Evolutionary conservation across 495 filamentous ascomycete genomes (phyloP).

Genomic region (Immersiella caudata): DNA sequence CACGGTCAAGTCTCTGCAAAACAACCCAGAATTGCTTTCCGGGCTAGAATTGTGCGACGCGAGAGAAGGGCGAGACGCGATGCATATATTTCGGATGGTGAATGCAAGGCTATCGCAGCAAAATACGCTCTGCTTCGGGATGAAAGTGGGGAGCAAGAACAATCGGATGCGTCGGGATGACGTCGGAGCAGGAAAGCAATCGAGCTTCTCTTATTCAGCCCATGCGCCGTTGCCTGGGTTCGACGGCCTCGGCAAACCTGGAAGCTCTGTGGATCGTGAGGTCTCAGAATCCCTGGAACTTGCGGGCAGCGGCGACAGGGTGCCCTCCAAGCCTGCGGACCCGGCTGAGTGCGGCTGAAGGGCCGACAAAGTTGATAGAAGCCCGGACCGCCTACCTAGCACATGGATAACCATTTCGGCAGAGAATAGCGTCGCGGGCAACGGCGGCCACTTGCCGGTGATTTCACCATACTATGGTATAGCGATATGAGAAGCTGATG

Average conservation of each 20-base stretch:
- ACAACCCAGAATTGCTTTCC: no score
- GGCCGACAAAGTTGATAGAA: background rate
- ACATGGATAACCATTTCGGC: background rate
- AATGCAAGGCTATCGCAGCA: background rate
- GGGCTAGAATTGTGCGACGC: background rate
- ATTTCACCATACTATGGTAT: background rate
- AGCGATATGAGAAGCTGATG: background rate
- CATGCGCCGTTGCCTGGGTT: background rate
- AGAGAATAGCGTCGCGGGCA: background rate
- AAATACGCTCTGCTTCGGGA: background rate
- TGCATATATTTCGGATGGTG: background rate
- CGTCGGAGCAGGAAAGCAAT: background rate
- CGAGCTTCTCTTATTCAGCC: slow-evolving; percentile 1
- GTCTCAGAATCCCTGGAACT: background rate
- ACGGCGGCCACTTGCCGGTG: background rate
- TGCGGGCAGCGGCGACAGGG: background rate
- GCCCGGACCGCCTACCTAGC: no score
- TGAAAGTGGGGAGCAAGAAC: background rate
- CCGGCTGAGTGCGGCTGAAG: background rate
- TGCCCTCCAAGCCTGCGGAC: background rate
- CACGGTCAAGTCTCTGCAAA: no score
- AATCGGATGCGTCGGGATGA: slow-evolving; percentile 7
- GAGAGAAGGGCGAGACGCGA: background rate
- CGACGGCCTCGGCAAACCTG: background rate
- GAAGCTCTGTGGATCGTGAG: background rate